Evolutionary conservation across 345 rosid genomes (phyloP).

Genomic region (Camelina sativa): DNA sequence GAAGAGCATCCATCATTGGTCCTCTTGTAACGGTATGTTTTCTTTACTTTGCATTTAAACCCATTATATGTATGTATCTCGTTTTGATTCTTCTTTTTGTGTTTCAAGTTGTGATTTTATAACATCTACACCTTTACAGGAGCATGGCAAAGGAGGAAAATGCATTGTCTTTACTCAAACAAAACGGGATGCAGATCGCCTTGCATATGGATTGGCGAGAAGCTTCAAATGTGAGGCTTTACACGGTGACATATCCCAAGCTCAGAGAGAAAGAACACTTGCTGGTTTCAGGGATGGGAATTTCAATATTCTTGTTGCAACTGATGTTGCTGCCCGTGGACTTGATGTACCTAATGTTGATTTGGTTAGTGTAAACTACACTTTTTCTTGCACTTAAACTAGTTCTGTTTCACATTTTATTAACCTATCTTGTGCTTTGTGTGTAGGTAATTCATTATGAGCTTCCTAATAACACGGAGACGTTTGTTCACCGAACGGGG

Average conservation of each 20-base stretch:
- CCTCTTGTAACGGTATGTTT: constrained; percentile 80
- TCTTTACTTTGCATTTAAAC: constrained; percentile 13
- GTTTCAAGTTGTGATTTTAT: constrained; percentile 6
- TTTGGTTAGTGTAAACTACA: constrained; percentile 62
- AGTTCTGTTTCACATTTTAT: constrained; percentile 9
- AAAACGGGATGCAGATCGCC: constrained; percentile 91
- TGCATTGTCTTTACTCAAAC: constrained; percentile 96
- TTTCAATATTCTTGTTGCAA: constrained; percentile 86
- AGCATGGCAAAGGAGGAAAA: constrained; percentile 74
- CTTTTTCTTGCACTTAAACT: neutral
- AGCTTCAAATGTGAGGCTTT: constrained; percentile 82
- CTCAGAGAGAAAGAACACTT: constrained; percentile 90
- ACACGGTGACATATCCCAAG: constrained; percentile 96
- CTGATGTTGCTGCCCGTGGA: constrained; percentile 99
- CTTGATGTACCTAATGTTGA: constrained; percentile 98
- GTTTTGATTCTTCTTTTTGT: neutral
- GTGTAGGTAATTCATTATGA: constrained; percentile 86
- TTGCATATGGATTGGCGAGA: constrained; percentile 75
- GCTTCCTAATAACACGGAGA: constrained; percentile 87
- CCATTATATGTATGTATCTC: neutral
- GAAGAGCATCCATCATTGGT: constrained; percentile 76
- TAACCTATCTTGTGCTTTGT: constrained; percentile 14
- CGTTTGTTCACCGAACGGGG: constrained; percentile 98
- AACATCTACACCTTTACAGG: constrained; percentile 31
- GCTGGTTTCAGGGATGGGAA: constrained; percentile 83